Evolutionary conservation across 441 rosid genomes (phyloP), one percentile per base, ranked within the genome.

Genomic region (Hura crepitans): DNA sequence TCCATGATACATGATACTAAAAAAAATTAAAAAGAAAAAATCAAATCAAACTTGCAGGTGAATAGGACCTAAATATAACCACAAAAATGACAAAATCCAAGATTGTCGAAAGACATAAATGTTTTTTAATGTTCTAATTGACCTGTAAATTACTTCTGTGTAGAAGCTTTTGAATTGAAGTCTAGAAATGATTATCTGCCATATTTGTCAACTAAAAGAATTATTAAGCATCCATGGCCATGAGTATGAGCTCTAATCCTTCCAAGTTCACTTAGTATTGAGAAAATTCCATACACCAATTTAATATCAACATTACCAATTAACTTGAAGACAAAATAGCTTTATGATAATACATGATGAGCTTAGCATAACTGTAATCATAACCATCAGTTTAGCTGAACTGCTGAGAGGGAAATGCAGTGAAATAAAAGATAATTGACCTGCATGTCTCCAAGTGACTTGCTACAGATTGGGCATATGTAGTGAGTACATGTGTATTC

Each of bases 401-500:
- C 31, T 18, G 9, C 17, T 23, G 22, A 23, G 22, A 35, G 7
- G 23, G 15, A 47, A 64, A 33, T 0, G 14, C 4, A 18, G 9
- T 20, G 13, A 23, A 72, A 65, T 22, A 23, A 13, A 14, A 28
- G 60, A 66, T 53, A 80, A 80, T 85, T 79, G 54, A 91, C 98
- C 97, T 85, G 88, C 97, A 93, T 91, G 78, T 91, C 93, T 65
- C 97, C 98, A 60, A 93, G 87, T 54, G 98, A 91, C 80, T 91
- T 93, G 89, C 92, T 81, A 81, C 98, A 91, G 33, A 93, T 83
- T 47, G 96, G 96, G 81, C 95, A 93, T 51, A 84, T 86, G 73
- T 91, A 93, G 78, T 87, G 86, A 56, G 85, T 78, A 67, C 86
- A 84, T 33, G 96, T 89, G 76, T 91, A 91, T 6, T 84, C 92